phyloP scores from a whole-genome alignment of 179 eudicot species.

The Vitellaria paradoxa region DNA sequence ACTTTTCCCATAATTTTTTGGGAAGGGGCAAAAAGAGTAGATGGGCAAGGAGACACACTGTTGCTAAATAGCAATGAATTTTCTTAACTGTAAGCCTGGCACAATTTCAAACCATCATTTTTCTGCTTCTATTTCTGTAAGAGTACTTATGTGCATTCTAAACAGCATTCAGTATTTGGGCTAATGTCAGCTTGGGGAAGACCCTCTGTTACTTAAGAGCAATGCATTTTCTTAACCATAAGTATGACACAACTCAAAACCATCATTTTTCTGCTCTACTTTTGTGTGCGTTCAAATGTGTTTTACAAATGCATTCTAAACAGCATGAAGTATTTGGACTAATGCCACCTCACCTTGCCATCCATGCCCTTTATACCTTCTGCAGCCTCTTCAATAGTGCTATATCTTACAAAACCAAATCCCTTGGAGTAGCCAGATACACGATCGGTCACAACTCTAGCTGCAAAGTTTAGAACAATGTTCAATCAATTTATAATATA shows the following conservation, averaged over 20 bases:
- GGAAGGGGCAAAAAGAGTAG: no score
- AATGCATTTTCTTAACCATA: not conserved
- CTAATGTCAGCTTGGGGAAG: not conserved
- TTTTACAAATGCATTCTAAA: not conserved
- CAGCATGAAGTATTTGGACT: not conserved
- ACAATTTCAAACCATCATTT: not conserved
- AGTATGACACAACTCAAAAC: not conserved
- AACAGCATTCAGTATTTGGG: not conserved
- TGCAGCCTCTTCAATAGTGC: slow-evolving; percentile 58
- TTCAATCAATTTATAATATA: not conserved
- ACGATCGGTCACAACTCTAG: slow-evolving; percentile 88
- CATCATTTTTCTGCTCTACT: not conserved
- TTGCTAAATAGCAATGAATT: not conserved
- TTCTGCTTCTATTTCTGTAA: not conserved
- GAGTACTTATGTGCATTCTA: not conserved
- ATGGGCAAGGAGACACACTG: not conserved
- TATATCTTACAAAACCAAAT: slow-evolving; percentile 71
- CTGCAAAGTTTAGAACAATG: slow-evolving; percentile 39
- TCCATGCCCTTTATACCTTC: slow-evolving; percentile 76
- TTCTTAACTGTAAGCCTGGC: not conserved
- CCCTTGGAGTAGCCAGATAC: slow-evolving; percentile 76
- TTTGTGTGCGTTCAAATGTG: not conserved
- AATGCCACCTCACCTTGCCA: slow-evolving; percentile 47
- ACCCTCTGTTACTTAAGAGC: not conserved
- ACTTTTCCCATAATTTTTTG: no score